phyloP scores from a whole-genome alignment of 208 protist genomes.

The Trypanosomatidae sp. region DNA sequence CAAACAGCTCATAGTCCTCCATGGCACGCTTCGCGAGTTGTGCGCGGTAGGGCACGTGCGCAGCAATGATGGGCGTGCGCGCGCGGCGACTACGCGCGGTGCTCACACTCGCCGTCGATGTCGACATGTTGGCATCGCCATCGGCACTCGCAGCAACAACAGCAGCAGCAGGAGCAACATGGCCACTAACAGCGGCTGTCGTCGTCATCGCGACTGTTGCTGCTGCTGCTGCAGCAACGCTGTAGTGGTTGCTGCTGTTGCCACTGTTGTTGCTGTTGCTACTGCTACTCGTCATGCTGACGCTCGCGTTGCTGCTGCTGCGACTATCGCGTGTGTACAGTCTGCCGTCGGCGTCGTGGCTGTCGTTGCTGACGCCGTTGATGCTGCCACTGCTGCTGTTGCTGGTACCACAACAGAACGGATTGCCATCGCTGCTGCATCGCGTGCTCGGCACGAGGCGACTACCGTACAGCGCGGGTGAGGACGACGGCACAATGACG shows the following conservation, averaged over 20 bases:
- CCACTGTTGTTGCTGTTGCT: conserved; percentile 1
- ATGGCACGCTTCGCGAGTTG: conserved; percentile 58
- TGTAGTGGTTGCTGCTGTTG: too few species aligned
- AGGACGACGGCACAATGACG: too few species aligned
- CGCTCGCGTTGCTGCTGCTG: too few species aligned
- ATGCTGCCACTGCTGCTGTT: too few species aligned
- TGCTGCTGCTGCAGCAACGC: background rate
- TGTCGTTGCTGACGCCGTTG: too few species aligned
- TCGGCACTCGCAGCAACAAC: background rate
- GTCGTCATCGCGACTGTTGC: background rate
- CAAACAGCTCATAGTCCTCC: conserved; percentile 64
- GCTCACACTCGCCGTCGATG: background rate
- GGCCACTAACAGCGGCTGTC: background rate
- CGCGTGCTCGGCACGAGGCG: too few species aligned
- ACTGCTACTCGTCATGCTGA: background rate
- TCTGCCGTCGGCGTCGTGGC: too few species aligned
- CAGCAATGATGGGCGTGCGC: conserved; percentile 18
- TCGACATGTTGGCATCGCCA: background rate
- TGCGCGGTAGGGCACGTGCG: conserved; percentile 15
- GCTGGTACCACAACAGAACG: background rate
- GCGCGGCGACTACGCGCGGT: background rate
- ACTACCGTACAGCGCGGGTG: too few species aligned
- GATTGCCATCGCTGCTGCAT: too few species aligned
- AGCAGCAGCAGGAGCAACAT: background rate
- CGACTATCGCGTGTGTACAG: background rate